Percentiles rank a stretch among this genome's conserved stretches.
phyloP scores from a whole-genome alignment of 495 filamentous ascomycete species.

The Penicillium robsamsonii region DNA sequence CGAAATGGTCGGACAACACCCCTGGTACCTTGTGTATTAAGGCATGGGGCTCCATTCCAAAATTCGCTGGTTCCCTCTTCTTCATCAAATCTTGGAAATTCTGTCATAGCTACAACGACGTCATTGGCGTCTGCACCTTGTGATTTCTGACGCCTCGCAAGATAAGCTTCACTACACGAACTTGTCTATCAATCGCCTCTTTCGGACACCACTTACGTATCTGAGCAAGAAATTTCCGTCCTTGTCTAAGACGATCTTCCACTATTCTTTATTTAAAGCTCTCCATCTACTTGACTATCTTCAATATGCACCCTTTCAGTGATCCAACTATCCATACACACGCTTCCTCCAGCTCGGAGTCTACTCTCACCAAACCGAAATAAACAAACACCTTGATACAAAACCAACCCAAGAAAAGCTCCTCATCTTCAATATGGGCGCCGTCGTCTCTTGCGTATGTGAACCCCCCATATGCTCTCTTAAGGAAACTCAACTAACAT shows the following conservation, averaged over 20 bases:
- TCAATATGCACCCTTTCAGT: conserved; percentile 36
- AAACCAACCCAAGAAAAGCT: not conserved
- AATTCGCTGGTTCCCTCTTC: not conserved
- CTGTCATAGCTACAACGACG: conserved; percentile 11
- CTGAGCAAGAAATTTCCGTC: conserved; percentile 1
- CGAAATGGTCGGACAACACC: conserved; percentile 4
- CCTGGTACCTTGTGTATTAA: conserved; percentile 1
- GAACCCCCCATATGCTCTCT: conserved; percentile 7
- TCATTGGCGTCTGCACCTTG: conserved; percentile 4
- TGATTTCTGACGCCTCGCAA: not conserved
- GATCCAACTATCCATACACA: conserved; percentile 32
- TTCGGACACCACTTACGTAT: conserved; percentile 11
- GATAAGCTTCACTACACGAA: conserved; percentile 6
- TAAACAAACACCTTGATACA: conserved; percentile 10
- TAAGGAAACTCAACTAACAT: conserved; percentile 19
- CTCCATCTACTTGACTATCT: not conserved
- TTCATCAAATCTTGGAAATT: conserved; percentile 3
- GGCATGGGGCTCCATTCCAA: not conserved
- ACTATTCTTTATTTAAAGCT: conserved; percentile 14
- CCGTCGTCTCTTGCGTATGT: conserved; percentile 93
- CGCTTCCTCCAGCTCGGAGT: conserved; percentile 31
- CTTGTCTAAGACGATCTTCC: conserved; percentile 2
- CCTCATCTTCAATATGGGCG: conserved; percentile 70
- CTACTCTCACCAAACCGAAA: conserved; percentile 20
- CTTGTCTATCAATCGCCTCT: conserved; percentile 7